A percentile compares a stretch with the other conserved stretches of the same genome.
phyloP scores from a whole-genome alignment of 257 asterid genomes.

The Forsythia suspensa region DNA sequence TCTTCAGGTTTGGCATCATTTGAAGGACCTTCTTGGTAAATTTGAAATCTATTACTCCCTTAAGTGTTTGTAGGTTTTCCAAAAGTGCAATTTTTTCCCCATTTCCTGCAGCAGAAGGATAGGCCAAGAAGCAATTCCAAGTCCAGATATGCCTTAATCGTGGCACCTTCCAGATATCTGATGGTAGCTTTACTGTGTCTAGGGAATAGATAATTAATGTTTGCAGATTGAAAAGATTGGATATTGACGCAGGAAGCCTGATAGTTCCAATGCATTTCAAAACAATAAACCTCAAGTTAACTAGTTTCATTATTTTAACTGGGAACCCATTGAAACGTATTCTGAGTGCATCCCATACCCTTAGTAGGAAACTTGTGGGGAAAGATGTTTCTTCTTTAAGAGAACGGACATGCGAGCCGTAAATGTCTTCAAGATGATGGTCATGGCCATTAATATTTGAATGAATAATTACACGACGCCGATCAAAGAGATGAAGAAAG shows the following conservation, averaged over 20 bases:
- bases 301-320: not conserved
- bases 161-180: constrained; percentile 21
- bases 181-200: not conserved
- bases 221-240: constrained; percentile 27
- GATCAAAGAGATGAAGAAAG: not conserved
- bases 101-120: not conserved
- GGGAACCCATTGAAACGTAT: not conserved
- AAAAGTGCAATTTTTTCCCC: not conserved
- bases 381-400: not conserved
- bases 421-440: too few relatives aligned
- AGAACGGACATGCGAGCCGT: too few relatives aligned
- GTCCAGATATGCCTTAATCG: constrained; percentile 23
- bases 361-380: not conserved
- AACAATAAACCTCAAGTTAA: constrained; percentile 20
- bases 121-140: not conserved
- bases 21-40: not conserved
- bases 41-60: not conserved
- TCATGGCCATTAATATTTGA: not conserved
- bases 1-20: not conserved
- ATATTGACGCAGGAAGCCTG: constrained; percentile 2
- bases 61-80: constrained; percentile 11
- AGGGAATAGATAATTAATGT: not conserved
- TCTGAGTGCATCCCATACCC: constrained; percentile 19
- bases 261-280: not conserved
- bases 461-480: constrained; percentile 13